These are phyloP conservation scores for Amaranthus cruentus DNA, from an alignment of 148 eudicot genomes.

Conservation along the genomic window DNA sequence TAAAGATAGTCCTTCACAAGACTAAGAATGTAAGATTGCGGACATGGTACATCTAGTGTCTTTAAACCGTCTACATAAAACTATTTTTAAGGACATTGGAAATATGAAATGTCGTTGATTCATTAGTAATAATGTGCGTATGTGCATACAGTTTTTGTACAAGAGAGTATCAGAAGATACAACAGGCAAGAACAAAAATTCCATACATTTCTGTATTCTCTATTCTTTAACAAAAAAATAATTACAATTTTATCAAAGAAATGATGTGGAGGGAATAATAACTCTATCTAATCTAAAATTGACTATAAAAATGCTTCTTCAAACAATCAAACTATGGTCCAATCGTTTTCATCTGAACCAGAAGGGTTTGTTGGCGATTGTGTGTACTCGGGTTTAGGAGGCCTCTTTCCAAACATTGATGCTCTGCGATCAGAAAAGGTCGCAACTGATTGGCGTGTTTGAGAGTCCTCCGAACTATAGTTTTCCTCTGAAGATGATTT, in stretches of 20 bases:
- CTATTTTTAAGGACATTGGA: too few species aligned
- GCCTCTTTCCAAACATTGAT: slow-evolving; percentile 66
- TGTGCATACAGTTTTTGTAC: too few species aligned
- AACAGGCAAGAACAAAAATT: too few species aligned
- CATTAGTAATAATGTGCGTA: too few species aligned
- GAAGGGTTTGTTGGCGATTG: slow-evolving; percentile 31
- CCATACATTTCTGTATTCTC: too few species aligned
- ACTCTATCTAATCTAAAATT: slow-evolving; percentile 25
- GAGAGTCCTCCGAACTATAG: slow-evolving; percentile 39
- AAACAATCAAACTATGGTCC: slow-evolving; percentile 33
- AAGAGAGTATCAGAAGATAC: too few species aligned
- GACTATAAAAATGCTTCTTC: slow-evolving; percentile 7
- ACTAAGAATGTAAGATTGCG: background rate
- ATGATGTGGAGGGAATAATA: background rate
- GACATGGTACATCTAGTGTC: too few species aligned
- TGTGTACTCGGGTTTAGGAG: slow-evolving; percentile 58
- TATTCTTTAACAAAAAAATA: too few species aligned
- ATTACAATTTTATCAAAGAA: background rate
- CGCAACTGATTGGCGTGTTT: slow-evolving; percentile 38
- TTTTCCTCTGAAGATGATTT: slow-evolving; percentile 33
- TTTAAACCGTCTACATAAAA: too few species aligned
- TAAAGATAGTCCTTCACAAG: background rate
- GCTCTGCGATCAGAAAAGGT: slow-evolving; percentile 34
- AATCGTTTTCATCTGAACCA: slow-evolving; percentile 43
- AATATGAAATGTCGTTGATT: too few species aligned